Evolutionary conservation across 2,329 filamentous ascomycete genomes (phyloP), one percentile per base, ranked within the genome.

Genomic region (Blumeria hordei): DNA sequence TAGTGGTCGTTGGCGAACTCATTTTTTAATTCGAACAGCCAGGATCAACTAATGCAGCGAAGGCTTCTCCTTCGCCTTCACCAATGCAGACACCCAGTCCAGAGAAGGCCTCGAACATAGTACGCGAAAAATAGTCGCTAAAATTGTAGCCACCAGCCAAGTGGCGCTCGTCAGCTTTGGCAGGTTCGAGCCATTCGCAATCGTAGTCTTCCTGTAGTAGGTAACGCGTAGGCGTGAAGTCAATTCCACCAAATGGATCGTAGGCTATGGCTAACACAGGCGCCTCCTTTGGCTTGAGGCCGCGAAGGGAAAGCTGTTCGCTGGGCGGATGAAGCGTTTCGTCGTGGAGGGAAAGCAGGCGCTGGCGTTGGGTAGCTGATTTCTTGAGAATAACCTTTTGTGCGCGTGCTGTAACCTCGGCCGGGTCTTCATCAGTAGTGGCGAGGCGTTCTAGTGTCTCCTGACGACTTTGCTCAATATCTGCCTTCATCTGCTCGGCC

Each of bases 61-160:
- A 28, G 21, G 21, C 21, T 28, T 28, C 21, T 28, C 21, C 21
- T 28, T 28, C 21, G 21, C 2, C 21, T 28, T 28, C 21, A 28
- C 21, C 21, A 44, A 98, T 72, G 62, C 94, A 93, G 44, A 94
- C 85, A 0, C 85, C 87, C 57, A 98, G 67, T 0, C 93, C 92
- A 0, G 85, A 80, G 68, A 95, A 96, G 0, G 90, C 88, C 65
- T 95, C 88, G 58, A 86, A 84, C 65, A 98, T 70, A 28, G 85
- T 81, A 28, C 88, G 74, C 7, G 80, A 74, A 62, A 87, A 85
- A 64, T 92, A 96, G 65, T 94, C 88, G 36, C 76, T 72, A 45
- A 90, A 71, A 62, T 82, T 81, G 68, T 93, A 96, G 0, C 92
- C 93, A 35, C 88, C 88, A 14, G 85, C 85, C 54, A 76, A 70